Evolutionary conservation across 345 rosid genomes (phyloP), one percentile per base, ranked within the genome.

Genomic region (Hibiscus tridactylites): DNA sequence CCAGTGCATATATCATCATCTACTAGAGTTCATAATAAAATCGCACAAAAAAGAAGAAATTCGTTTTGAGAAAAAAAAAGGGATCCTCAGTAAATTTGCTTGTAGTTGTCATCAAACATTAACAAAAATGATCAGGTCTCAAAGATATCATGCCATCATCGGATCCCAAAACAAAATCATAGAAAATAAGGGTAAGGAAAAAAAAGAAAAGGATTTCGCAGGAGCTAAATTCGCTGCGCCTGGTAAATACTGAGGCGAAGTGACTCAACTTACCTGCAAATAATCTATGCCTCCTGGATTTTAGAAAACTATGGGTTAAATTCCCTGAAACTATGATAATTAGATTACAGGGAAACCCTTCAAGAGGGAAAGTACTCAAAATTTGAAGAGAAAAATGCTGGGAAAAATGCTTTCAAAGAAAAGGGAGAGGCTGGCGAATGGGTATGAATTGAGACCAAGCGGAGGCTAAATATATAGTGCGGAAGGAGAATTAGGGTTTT

Each of bases 1-100:
- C 89, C 89, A 85, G 89, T 83, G 89, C 89, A 81, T 78, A 26
- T 33, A 6, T 83, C 89, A 83, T 85, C 89, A 85, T 83, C 77
- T 2, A 61, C 8, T 28, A 5, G 0, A 1, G 1, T 11, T 26
- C 0, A 35, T 0, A 29, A 15, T 6, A 13, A 61, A 1, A 8
- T 5, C 9, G 2, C 9, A 1, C 2, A 13, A 19, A 54, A 0
- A 54, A 0, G 19, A 1, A 44, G 21, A 52, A 37, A 2, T 0
- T 21, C 2, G 21, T 11, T 12, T 5, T 1, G 16, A 15, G 50
- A 11, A 52, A 49, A 52, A 49, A 29, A 63, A 29, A 63, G 83
- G 82, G 5, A 33, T 65, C 86, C 88, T 85, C 86, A 81, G 85
- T 19, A 31, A 64, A 71, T 58, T 74, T 79, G 88, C 88, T 81